phyloP scores from a whole-genome alignment of 2,329 filamentous ascomycete species.

The Aureobasidium uvarum region DNA sequence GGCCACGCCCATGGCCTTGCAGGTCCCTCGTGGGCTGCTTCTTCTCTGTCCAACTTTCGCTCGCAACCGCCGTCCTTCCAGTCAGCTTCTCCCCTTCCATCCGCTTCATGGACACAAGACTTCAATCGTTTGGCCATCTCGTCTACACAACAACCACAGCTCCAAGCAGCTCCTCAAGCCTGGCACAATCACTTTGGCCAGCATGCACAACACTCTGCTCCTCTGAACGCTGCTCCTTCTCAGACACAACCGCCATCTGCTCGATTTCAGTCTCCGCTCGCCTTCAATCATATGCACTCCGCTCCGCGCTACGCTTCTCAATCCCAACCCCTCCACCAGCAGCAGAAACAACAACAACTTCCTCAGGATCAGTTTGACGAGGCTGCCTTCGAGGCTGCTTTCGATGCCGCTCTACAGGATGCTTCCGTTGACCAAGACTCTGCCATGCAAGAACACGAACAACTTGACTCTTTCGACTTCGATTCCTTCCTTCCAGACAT shows the following conservation, averaged over 20 bases:
- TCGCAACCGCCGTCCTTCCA: constrained; percentile 36
- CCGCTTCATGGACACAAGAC: constrained; percentile 46
- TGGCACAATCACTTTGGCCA: constrained; percentile 37
- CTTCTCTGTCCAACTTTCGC: constrained; percentile 37
- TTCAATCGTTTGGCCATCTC: constrained; percentile 51
- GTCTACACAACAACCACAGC: constrained; percentile 44
- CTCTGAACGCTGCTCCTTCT: constrained; percentile 13
- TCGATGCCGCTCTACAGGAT: constrained; percentile 49
- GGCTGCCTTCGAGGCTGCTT: constrained; percentile 56
- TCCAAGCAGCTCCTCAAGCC: constrained; percentile 45
- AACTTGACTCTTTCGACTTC: constrained; percentile 25
- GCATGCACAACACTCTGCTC: constrained; percentile 34
- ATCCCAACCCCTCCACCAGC: constrained; percentile 32
- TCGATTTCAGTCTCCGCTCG: background rate
- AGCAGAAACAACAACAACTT: constrained; percentile 22
- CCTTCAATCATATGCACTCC: background rate
- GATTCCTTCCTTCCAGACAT: constrained; percentile 22
- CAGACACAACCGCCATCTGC: constrained; percentile 32
- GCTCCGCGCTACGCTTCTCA: constrained; percentile 5
- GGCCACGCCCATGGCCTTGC: constrained; percentile 43
- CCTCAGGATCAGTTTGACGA: constrained; percentile 50
- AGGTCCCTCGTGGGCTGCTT: constrained; percentile 37
- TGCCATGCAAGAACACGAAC: constrained; percentile 23
- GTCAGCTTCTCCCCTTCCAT: constrained; percentile 32
- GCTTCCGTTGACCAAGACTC: constrained; percentile 30